phyloP scores from a whole-genome alignment of 2,329 filamentous ascomycete genomes.

The Cylindrodendrum hubeiense region DNA sequence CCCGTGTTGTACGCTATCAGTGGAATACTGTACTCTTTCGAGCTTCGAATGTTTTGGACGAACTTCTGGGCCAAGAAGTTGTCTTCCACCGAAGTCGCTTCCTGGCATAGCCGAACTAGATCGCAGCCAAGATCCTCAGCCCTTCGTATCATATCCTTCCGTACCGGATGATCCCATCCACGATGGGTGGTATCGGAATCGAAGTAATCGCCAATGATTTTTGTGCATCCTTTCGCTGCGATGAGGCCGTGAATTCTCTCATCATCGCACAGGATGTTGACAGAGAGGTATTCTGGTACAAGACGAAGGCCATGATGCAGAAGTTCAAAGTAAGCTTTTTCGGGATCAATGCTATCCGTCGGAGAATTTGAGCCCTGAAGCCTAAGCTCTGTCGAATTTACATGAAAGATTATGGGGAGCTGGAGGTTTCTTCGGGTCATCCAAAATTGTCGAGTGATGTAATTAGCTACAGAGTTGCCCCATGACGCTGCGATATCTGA shows the following conservation, averaged over 20 bases:
- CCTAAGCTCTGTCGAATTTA: background rate
- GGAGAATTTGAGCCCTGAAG: background rate
- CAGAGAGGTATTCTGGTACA: constrained; percentile 22
- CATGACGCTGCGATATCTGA: background rate
- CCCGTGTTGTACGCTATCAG: constrained; percentile 27
- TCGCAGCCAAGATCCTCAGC: constrained; percentile 21
- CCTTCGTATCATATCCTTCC: constrained; percentile 10
- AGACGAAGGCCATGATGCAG: constrained; percentile 26
- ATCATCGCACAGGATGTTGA: constrained; percentile 18
- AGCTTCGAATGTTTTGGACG: constrained; percentile 9
- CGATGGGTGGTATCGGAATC: background rate
- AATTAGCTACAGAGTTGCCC: background rate
- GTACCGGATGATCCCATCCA: constrained; percentile 7
- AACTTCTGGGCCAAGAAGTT: constrained; percentile 23
- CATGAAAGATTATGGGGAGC: constrained; percentile 12
- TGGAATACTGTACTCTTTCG: constrained; percentile 1
- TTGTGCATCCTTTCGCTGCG: constrained; percentile 16
- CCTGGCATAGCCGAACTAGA: constrained; percentile 22
- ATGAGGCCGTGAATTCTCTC: constrained; percentile 8
- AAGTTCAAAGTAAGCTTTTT: constrained; percentile 14
- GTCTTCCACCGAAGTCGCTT: constrained; percentile 17
- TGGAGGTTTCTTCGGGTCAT: constrained; percentile 8
- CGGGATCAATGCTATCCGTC: background rate
- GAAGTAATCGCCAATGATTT: constrained; percentile 23
- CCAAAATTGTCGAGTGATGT: constrained; percentile 17